Evolutionary conservation across 2,329 filamentous ascomycete species (phyloP).

Genomic region (Aspergillus pseudoviridinutans): DNA sequence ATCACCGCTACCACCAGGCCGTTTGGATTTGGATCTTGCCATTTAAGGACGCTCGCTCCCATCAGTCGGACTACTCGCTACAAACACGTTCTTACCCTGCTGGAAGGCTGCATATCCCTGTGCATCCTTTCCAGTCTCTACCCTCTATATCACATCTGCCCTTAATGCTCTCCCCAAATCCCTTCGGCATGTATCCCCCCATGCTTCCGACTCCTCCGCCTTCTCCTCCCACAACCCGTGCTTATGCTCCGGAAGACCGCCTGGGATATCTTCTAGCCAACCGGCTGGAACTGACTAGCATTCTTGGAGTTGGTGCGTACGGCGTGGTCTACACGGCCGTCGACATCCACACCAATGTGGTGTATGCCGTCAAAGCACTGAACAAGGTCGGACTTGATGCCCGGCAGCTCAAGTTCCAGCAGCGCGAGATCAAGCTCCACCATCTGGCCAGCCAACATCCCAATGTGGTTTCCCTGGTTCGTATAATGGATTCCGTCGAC

Average conservation of each 20-base stretch:
- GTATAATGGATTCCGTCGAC: constrained; percentile 86
- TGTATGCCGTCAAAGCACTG: constrained; percentile 94
- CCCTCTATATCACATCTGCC: constrained; percentile 3
- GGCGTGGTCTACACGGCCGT: constrained; percentile 90
- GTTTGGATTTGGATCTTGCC: constrained; percentile 6
- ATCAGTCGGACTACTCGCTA: constrained; percentile 1
- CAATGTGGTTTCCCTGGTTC: constrained; percentile 89
- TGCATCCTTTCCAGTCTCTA: constrained; percentile 6
- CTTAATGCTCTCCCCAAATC: constrained; percentile 16
- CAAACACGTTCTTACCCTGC: constrained; percentile 10
- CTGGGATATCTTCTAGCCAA: constrained; percentile 79
- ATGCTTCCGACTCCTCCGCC: constrained; percentile 46
- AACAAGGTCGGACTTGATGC: constrained; percentile 90
- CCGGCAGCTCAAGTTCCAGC: constrained; percentile 84
- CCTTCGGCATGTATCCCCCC: constrained; percentile 39
- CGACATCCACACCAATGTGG: constrained; percentile 74
- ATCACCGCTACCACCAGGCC: not conserved
- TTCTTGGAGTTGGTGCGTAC: constrained; percentile 91
- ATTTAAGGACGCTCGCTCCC: not conserved
- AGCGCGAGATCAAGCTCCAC: constrained; percentile 88
- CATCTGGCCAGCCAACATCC: constrained; percentile 82
- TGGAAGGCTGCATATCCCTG: not conserved
- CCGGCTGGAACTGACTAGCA: constrained; percentile 75
- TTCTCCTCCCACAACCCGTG: constrained; percentile 45
- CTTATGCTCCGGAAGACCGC: constrained; percentile 72